These are phyloP conservation scores for Coix lacrymajobi DNA, from an alignment of 176 grass and related monocot species.

Conservation along the genomic window DNA sequence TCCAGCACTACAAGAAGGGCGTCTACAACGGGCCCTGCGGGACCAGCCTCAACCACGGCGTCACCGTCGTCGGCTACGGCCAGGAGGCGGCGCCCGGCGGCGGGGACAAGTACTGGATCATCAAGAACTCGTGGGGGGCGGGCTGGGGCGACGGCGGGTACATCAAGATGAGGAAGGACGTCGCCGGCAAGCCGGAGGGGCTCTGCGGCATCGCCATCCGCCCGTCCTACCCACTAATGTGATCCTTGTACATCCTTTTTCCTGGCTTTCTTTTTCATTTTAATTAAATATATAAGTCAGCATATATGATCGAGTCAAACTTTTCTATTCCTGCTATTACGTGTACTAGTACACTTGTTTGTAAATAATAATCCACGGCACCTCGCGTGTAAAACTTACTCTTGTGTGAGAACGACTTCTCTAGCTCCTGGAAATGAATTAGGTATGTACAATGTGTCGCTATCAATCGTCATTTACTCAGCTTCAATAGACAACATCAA, in stretches of 20 bases:
- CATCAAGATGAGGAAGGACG: slow-evolving; percentile 54
- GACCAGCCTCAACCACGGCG: slow-evolving; percentile 52
- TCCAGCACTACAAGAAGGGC: slow-evolving; percentile 51
- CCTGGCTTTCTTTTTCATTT: background rate
- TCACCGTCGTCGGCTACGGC: slow-evolving; percentile 48
- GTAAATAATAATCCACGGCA: background rate
- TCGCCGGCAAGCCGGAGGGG: slow-evolving; percentile 46
- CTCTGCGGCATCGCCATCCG: slow-evolving; percentile 70
- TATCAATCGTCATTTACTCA: background rate
- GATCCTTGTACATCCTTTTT: background rate
- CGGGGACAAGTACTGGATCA: slow-evolving; percentile 49
- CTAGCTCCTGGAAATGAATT: background rate
- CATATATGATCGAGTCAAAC: background rate
- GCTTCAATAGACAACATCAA: background rate
- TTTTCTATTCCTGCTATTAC: background rate
- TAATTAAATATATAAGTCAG: background rate
- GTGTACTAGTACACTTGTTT: background rate
- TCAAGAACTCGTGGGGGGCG: slow-evolving; percentile 73
- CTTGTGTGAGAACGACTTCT: background rate
- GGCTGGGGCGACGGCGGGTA: slow-evolving; percentile 62
- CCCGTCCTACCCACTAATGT: slow-evolving; percentile 48
- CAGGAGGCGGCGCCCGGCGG: background rate
- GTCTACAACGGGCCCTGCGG: slow-evolving; percentile 59
- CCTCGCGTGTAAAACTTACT: background rate
- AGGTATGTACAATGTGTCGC: background rate